Evolutionary conservation across 164 flowering plant species (phyloP).

Genomic region (Berberis vulgaris): DNA sequence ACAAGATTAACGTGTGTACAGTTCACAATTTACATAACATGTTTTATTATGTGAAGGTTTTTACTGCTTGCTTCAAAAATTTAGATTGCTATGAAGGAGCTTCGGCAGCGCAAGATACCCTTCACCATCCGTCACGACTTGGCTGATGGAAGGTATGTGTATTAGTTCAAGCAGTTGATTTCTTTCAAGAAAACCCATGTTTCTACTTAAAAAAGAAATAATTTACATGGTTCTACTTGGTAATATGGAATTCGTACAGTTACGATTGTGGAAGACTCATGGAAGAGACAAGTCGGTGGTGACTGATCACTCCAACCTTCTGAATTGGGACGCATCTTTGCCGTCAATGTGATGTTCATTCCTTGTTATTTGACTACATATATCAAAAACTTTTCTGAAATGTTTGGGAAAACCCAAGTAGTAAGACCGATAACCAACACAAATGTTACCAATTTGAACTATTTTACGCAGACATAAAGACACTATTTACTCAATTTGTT

Average conservation of each 20-base stretch:
- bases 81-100: conserved; percentile 96
- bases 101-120: conserved; percentile 79
- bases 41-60: neutral
- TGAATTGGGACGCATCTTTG: neutral
- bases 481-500: no score
- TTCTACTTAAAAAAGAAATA: neutral
- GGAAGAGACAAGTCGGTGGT: conserved; percentile 97
- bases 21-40: neutral
- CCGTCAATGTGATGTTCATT: no score
- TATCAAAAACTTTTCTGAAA: no score
- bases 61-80: neutral
- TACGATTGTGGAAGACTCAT: conserved; percentile 91
- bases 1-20: no score
- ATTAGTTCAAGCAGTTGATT: neutral
- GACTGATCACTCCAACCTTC: conserved; percentile 23
- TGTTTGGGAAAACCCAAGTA: no score
- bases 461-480: no score
- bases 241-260: conserved; percentile 21
- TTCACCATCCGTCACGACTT: conserved; percentile 84
- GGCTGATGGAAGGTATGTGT: conserved; percentile 82
- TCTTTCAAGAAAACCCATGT: neutral
- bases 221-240: neutral
- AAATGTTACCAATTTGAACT: no score
- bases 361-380: no score
- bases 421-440: no score